Evolutionary conservation across 1,139 yeast species (phyloP).

Genomic region (Hansenula lynferdii): DNA sequence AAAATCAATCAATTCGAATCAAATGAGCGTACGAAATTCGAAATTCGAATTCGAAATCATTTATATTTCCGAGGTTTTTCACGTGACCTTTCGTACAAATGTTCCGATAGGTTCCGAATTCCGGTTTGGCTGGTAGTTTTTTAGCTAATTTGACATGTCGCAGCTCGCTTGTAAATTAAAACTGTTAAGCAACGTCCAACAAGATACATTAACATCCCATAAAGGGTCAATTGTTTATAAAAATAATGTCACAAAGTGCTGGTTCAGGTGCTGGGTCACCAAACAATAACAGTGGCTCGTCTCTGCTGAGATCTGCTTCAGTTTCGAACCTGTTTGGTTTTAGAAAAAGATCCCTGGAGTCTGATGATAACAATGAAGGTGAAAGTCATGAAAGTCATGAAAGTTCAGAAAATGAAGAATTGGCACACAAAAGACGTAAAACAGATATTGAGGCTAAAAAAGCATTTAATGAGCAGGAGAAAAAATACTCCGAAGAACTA

Average conservation of each 20-base stretch:
- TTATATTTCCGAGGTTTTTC: no score
- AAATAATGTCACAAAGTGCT: not conserved
- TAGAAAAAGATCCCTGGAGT: slow-evolving; percentile 18
- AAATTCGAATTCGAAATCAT: no score
- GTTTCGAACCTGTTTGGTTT: slow-evolving; percentile 17
- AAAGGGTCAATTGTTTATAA: no score
- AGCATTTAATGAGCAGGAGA: slow-evolving; percentile 44
- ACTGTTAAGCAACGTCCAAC: no score
- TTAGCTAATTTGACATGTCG: no score
- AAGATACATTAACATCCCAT: no score
- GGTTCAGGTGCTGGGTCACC: not conserved
- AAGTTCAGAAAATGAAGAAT: slow-evolving; percentile 12
- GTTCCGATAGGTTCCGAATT: no score
- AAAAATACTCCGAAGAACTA: slow-evolving; percentile 49
- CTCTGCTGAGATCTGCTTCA: slow-evolving; percentile 19
- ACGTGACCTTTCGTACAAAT: no score
- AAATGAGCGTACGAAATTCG: no score
- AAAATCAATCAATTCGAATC: no score
- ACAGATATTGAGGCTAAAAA: slow-evolving; percentile 19
- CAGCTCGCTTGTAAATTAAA: no score
- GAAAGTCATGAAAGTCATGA: slow-evolving; percentile 4
- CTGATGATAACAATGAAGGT: slow-evolving; percentile 11
- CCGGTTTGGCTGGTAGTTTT: no score
- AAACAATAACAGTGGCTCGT: not conserved
- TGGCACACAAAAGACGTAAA: slow-evolving; percentile 13